Evolutionary conservation across 805 yeast genomes (phyloP).

Genomic region (Wickerhamomyces alni): DNA sequence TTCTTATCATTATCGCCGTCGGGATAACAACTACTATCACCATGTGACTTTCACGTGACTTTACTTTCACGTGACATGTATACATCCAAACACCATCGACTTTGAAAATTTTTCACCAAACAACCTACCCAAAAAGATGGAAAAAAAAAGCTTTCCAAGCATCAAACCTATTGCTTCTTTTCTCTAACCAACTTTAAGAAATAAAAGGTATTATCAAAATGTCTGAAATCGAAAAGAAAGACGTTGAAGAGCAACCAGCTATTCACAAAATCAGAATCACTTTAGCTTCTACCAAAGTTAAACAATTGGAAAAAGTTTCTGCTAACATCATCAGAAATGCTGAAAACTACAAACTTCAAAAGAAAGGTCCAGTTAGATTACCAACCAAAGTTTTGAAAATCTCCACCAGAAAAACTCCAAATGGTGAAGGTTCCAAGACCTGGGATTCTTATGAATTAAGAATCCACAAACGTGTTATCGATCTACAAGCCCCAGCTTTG

Average conservation of each 20-base stretch:
- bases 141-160: neutral
- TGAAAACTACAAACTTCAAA: constrained; percentile 69
- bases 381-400: constrained; percentile 98
- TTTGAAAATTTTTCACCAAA: constrained; percentile 11
- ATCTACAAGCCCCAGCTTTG: constrained; percentile 93
- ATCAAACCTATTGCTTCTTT: neutral
- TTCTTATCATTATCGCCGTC: neutral
- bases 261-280: constrained; percentile 98
- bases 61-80: too few relatives aligned
- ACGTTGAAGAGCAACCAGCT: constrained; percentile 76
- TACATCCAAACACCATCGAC: constrained; percentile 19
- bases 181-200: constrained; percentile 23
- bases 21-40: neutral
- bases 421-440: constrained; percentile 99
- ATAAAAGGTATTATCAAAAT: constrained; percentile 46
- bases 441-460: constrained; percentile 99
- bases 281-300: constrained; percentile 97
- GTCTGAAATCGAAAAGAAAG: constrained; percentile 84
- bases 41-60: too few relatives aligned
- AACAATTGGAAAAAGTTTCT: constrained; percentile 96
- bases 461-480: constrained; percentile 99
- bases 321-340: constrained; percentile 87
- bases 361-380: constrained; percentile 99
- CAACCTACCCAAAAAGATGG: constrained; percentile 11
- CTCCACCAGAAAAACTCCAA: constrained; percentile 99